Conservation (phyloP, 805 yeast species). For the Yamadazyma ubonensis region DNA sequence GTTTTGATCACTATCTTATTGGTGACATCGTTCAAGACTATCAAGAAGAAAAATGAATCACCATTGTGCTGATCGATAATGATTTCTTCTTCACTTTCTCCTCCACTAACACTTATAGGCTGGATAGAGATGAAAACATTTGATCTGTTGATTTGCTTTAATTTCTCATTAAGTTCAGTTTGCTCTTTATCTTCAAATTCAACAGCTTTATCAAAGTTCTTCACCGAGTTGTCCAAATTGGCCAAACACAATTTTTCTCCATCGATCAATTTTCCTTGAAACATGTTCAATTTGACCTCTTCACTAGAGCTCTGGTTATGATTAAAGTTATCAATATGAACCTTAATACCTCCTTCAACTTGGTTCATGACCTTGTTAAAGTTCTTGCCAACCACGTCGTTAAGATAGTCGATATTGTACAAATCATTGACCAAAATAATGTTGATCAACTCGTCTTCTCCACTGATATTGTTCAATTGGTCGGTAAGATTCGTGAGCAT, state of each 20-base stretch:
- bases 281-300: constrained; percentile 55
- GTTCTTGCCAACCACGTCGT: constrained; percentile 47
- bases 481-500: constrained; percentile 39
- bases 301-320: constrained; percentile 30
- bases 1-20: constrained; percentile 73
- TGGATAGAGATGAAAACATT: constrained; percentile 70
- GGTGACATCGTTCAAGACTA: constrained; percentile 73
- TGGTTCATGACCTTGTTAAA: constrained; percentile 67
- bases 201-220: constrained; percentile 31
- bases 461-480: constrained; percentile 46
- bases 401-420: constrained; percentile 49
- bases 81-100: constrained; percentile 26
- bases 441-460: constrained; percentile 47
- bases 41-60: constrained; percentile 69
- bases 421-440: constrained; percentile 61
- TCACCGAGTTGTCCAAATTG: constrained; percentile 73
- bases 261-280: constrained; percentile 73
- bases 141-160: constrained; percentile 40
- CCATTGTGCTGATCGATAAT: constrained; percentile 47
- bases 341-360: constrained; percentile 74
- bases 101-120: constrained; percentile 44
- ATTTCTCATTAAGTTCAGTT: constrained; percentile 18
- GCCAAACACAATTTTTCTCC: constrained; percentile 90
- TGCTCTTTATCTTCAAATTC: constrained; percentile 20
- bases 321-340: constrained; percentile 53